Base-by-base conservation (phyloP, 2,329 filamentous ascomycete genomes). In the Ceratocystis cacaofunesta region DNA sequence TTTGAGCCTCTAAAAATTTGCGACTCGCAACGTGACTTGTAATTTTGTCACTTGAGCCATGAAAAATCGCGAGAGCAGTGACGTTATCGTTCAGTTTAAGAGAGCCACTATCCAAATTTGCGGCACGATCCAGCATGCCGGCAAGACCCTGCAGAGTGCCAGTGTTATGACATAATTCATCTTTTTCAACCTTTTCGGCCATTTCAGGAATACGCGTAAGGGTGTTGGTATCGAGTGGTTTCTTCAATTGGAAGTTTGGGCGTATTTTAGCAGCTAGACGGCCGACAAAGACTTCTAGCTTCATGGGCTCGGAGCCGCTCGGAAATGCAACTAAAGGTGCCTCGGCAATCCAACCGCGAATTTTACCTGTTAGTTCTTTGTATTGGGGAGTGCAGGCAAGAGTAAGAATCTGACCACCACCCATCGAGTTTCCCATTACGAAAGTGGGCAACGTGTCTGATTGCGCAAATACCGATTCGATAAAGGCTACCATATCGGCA, bases 341-440 rank as follows among this genome's bases (percentile, higher is more conserved):
- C 74, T 91, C 87, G 15, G 88, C 78, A 44, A 95, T 72, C 78
- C 87, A 90, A 25, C 91, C 91, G 58, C 85, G 80, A 61, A 95
- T 81, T 66, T 80, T 77, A 44, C 76, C 73, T 52, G 84, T 79
- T 12, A 89, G 73, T 17, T 83, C 80, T 55, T 76, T 75, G 72
- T 84, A 80, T 65, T 74, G 68, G 0, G 78, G 73, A 64, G 80
- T 77, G 65, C 77, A 79, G 28, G 80, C 80, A 25, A 87, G 73
- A 55, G 83, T 85, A 7, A 95, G 77, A 5, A 85, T 82, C 75
- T 95, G 82, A 28, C 85, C 89, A 67, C 92, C 92, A 69, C 92
- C 92, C 90, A 96, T 96, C 25, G 87, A 91, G 75, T 96, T 90
- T 64, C 92, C 92, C 78, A 94, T 85, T 22, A 96, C 80, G 75